A percentile compares a stretch with the other conserved stretches of the same genome.
Evolutionary conservation across 2,329 filamentous ascomycete species (phyloP).

Genomic region (Volutella citrinella): DNA sequence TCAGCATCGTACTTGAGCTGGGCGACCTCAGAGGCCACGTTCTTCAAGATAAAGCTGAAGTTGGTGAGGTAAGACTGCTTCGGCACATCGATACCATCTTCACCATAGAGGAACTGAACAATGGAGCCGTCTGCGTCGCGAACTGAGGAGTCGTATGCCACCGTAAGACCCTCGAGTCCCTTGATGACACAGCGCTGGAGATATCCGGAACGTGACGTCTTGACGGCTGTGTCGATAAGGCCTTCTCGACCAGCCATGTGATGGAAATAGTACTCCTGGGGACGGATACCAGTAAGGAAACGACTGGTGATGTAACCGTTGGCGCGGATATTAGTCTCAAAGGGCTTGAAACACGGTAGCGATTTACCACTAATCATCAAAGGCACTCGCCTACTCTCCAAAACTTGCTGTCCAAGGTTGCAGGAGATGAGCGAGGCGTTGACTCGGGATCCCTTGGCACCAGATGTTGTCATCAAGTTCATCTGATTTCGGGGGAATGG

Average conservation of each 20-base stretch:
- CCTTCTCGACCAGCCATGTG: constrained; percentile 99
- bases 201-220: constrained; percentile 95
- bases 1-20: constrained; percentile 66
- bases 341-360: constrained; percentile 88
- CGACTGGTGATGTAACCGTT: constrained; percentile 93
- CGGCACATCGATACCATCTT: constrained; percentile 90
- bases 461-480: constrained; percentile 97
- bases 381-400: constrained; percentile 92
- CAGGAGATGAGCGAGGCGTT: constrained; percentile 98
- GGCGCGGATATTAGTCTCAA: constrained; percentile 83
- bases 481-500: constrained; percentile 96
- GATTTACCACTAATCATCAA: constrained; percentile 98
- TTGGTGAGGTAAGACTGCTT: constrained; percentile 90
- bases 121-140: constrained; percentile 90
- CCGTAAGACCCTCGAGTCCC: constrained; percentile 92
- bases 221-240: constrained; percentile 97
- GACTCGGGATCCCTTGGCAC: constrained; percentile 88
- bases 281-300: constrained; percentile 95
- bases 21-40: constrained; percentile 76
- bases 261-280: constrained; percentile 99
- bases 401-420: constrained; percentile 92
- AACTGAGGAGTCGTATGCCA: constrained; percentile 91
- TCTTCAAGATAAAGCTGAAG: constrained; percentile 86
- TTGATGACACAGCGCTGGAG: constrained; percentile 97
- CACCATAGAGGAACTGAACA: constrained; percentile 93